phyloP scores from a whole-genome alignment of 2,329 filamentous ascomycete species.

The Plenodomus tracheiphilus region DNA sequence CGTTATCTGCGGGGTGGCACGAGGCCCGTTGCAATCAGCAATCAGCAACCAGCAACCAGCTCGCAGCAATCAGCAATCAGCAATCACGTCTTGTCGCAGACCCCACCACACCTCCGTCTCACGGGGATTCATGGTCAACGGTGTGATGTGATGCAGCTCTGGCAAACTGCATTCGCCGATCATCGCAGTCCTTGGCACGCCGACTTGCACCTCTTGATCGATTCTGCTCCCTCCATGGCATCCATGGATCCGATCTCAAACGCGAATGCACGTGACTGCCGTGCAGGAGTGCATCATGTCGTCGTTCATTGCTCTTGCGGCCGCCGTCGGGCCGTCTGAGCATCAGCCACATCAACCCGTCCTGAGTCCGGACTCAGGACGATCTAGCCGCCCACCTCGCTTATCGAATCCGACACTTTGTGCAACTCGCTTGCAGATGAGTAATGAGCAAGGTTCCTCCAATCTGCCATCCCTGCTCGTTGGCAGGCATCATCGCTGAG shows the following conservation, averaged over 20 bases:
- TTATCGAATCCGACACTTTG: neutral
- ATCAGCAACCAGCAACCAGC: neutral
- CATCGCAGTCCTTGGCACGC: conserved; percentile 1
- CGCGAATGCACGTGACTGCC: neutral
- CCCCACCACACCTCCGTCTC: conserved; percentile 9
- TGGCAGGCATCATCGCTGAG: neutral
- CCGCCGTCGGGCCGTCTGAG: neutral
- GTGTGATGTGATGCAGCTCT: conserved; percentile 10
- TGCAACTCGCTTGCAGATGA: neutral
- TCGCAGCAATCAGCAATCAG: too few species aligned
- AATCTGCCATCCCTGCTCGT: neutral
- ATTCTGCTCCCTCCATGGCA: too few species aligned
- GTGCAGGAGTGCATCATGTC: neutral
- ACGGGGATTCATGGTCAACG: conserved; percentile 1
- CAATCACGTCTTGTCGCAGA: neutral
- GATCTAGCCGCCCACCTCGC: neutral
- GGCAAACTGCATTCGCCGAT: conserved; percentile 1
- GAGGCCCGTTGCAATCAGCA: conserved; percentile 8
- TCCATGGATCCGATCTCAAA: neutral
- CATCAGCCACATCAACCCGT: neutral
- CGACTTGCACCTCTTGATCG: too few species aligned
- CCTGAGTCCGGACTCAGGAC: neutral
- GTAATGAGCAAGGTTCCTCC: neutral
- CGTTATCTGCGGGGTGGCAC: conserved; percentile 23
- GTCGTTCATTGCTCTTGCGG: neutral